phyloP scores from a whole-genome alignment of 148 eudicot genomes.

The Silene conica region DNA sequence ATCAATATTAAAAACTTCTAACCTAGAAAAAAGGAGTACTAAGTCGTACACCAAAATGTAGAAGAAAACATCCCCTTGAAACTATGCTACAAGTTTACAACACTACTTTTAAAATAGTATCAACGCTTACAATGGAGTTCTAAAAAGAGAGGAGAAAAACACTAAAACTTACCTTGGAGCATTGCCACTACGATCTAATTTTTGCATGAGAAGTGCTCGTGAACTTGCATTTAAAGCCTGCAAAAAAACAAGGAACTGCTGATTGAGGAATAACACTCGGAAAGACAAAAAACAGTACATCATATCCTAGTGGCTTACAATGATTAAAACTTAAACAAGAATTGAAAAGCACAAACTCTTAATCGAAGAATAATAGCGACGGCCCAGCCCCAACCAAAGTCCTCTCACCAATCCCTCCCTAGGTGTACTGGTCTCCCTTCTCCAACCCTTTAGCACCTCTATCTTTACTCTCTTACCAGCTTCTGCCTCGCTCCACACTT shows the following conservation, averaged over 20 bases:
- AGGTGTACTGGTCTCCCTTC: not conserved
- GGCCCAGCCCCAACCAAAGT: not conserved
- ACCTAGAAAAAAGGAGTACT: not conserved
- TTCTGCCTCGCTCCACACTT: not conserved
- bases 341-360: not conserved
- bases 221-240: constrained; percentile 86
- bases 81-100: not conserved
- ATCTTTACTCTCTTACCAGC: not conserved
- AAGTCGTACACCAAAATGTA: not conserved
- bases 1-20: no score
- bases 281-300: not conserved
- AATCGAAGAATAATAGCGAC: not conserved
- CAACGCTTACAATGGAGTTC: not conserved
- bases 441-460: no score
- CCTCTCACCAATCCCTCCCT: not conserved
- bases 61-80: not conserved
- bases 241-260: not conserved
- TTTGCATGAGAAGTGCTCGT: constrained; percentile 84
- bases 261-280: not conserved
- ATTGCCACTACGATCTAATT: constrained; percentile 76
- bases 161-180: constrained; percentile 46
- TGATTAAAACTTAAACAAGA: no score
- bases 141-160: not conserved
- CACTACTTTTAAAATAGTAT: not conserved
- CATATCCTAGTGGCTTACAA: not conserved